Evolutionary conservation across 129 eudicot genomes (phyloP).

Genomic region (Chrysanthemum seticuspe): DNA sequence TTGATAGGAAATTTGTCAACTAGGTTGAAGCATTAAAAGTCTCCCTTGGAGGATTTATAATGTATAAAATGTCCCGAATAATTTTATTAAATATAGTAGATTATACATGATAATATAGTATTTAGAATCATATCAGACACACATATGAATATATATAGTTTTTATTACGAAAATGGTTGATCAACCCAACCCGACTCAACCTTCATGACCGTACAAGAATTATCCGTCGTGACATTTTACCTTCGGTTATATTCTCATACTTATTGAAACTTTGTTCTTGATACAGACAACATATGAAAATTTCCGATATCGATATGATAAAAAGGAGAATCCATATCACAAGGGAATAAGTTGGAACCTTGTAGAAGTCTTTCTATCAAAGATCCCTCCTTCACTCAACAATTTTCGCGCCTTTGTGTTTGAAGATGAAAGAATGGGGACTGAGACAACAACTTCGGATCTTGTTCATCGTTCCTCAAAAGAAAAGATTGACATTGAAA

Average conservation of each 20-base stretch:
- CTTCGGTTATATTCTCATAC: slow-evolving; percentile 4
- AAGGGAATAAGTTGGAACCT: slow-evolving; percentile 64
- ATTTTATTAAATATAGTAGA: no score
- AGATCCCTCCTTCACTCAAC: slow-evolving; percentile 64
- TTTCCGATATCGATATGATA: slow-evolving; percentile 79
- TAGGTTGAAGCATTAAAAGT: no score
- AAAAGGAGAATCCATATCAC: slow-evolving; percentile 88
- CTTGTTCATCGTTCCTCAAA: slow-evolving; percentile 41
- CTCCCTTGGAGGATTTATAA: no score
- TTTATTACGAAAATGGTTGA: no score
- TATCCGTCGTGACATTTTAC: no score
- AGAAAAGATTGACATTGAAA: slow-evolving; percentile 78
- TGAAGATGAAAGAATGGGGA: slow-evolving; percentile 45
- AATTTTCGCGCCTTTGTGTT: slow-evolving; percentile 54
- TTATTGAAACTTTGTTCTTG: slow-evolving; percentile 16
- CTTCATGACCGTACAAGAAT: no score
- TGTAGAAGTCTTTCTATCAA: slow-evolving; percentile 63
- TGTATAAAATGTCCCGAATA: no score
- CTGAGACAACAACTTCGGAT: slow-evolving; percentile 34
- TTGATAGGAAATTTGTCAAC: no score
- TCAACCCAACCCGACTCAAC: no score
- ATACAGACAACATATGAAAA: slow-evolving; percentile 94
- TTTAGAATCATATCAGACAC: no score
- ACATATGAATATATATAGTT: no score
- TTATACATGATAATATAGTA: no score